These are phyloP conservation scores for Austropuccinia psidii DNA, from an alignment of 1,284 basidiomycete species.

Conservation along the genomic window DNA sequence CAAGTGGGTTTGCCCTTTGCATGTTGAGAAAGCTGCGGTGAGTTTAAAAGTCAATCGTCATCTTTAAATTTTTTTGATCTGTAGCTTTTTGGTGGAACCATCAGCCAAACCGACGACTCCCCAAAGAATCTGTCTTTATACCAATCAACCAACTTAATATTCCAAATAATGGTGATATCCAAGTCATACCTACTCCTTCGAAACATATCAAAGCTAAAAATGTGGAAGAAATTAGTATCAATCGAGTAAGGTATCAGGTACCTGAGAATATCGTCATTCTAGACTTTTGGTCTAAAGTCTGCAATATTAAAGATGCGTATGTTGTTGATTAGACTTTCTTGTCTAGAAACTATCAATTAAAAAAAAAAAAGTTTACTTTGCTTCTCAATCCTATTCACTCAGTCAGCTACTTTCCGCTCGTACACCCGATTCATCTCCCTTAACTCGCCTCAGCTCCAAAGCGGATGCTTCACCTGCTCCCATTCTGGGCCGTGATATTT, in stretches of 20 bases:
- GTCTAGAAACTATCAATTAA: not conserved
- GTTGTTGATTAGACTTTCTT: not conserved
- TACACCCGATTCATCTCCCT: not conserved
- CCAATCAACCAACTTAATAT: conserved; percentile 16
- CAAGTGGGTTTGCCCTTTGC: conserved; percentile 34
- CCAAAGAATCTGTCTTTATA: conserved; percentile 10
- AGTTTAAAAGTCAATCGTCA: not conserved
- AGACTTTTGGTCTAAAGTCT: conserved; percentile 32
- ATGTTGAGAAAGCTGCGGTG: conserved; percentile 11
- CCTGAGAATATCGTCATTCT: conserved; percentile 33
- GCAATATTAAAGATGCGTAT: conserved; percentile 2
- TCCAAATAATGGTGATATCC: conserved; percentile 30
- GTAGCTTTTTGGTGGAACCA: not conserved
- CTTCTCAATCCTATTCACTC: not conserved
- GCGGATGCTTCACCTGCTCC: not conserved
- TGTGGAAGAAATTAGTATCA: conserved; percentile 17
- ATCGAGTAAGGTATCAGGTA: conserved; percentile 33
- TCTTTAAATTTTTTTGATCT: not conserved
- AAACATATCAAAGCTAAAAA: conserved; percentile 16
- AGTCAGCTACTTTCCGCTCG: not conserved
- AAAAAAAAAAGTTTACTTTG: not conserved
- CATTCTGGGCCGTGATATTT: not conserved
- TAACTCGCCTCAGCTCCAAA: not conserved
- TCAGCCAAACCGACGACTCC: conserved; percentile 9
- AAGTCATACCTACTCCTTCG: conserved; percentile 22